Evolutionary conservation across 805 yeast genomes (phyloP).

Genomic region (Metschnikowia picachoensis): DNA sequence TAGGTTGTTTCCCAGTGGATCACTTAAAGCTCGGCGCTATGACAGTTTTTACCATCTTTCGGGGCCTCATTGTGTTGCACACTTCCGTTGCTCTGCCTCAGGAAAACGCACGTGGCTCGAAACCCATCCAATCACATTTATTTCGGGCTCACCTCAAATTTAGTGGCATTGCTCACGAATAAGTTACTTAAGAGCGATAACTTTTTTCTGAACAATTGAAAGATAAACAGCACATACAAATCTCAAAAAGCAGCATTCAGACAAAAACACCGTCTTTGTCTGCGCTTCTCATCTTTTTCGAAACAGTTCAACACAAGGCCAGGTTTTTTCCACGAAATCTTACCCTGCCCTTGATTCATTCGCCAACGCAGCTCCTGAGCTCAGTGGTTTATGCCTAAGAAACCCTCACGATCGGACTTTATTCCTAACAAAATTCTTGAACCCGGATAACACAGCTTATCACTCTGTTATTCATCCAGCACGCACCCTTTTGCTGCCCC

Average conservation of each 20-base stretch:
- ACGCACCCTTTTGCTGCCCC: constrained; percentile 5
- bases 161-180: no score
- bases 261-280: not conserved
- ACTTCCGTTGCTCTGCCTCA: no score
- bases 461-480: not conserved
- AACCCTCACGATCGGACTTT: constrained; percentile 38
- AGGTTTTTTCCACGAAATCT: constrained; percentile 4
- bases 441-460: constrained; percentile 39
- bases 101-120: no score
- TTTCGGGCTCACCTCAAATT: no score
- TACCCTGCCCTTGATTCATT: constrained; percentile 9
- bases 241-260: not conserved
- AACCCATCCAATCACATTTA: no score
- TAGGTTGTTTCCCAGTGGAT: no score
- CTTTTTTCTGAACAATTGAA: no score
- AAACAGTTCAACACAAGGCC: constrained; percentile 6
- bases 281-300: not conserved
- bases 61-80: no score
- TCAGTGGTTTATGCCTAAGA: constrained; percentile 41
- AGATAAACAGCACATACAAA: no score
- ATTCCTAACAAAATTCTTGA: constrained; percentile 31
- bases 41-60: no score
- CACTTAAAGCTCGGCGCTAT: no score
- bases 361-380: constrained; percentile 5
- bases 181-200: no score